phyloP scores from a whole-genome alignment of 139 green algal species.

The Coelastrella sp. region DNA sequence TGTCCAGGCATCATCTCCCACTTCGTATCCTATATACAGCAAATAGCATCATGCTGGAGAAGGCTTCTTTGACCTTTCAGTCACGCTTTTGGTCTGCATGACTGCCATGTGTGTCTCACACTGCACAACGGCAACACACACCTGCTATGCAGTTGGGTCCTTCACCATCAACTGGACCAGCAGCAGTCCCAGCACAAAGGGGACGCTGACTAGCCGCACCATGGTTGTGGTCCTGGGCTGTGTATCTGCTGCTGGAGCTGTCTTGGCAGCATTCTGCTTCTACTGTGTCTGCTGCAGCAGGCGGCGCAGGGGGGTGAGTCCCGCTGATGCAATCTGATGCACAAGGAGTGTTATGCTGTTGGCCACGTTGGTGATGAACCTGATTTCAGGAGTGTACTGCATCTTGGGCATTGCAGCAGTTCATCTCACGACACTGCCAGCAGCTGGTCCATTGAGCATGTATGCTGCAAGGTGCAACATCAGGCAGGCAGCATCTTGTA shows the following conservation, averaged over 20 bases:
- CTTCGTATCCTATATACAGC: too few relatives aligned
- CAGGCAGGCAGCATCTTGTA: too few relatives aligned
- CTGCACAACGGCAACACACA: too few relatives aligned
- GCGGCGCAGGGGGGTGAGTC: constrained; percentile 33
- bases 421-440: neutral
- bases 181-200: neutral
- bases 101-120: neutral
- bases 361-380: too few relatives aligned
- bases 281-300: constrained; percentile 40
- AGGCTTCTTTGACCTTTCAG: neutral
- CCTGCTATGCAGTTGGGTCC: constrained; percentile 14
- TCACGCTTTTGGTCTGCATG: neutral
- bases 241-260: constrained; percentile 9
- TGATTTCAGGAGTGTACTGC: too few relatives aligned
- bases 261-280: constrained; percentile 39
- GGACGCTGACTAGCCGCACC: neutral
- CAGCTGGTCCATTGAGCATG: too few relatives aligned
- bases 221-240: constrained; percentile 39
- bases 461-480: too few relatives aligned
- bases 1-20: too few relatives aligned
- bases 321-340: neutral
- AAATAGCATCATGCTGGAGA: too few relatives aligned
- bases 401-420: neutral
- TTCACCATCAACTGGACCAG: constrained; percentile 25
- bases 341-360: too few relatives aligned